These are phyloP conservation scores for Crucibulum laeve DNA, from an alignment of 768 basidiomycete genomes.

Conservation along the genomic window DNA sequence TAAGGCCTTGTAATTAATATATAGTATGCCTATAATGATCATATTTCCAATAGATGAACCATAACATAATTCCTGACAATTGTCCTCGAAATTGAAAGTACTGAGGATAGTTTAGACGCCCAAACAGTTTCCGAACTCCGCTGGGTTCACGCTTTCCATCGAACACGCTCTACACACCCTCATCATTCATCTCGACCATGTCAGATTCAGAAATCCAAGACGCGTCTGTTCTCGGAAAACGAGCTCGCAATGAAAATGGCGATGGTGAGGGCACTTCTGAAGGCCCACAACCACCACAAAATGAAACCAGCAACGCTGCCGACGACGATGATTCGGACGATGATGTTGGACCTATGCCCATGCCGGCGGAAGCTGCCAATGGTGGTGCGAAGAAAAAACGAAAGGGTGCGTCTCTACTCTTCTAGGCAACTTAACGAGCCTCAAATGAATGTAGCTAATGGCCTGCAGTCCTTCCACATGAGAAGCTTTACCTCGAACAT, in stretches of 20 bases:
- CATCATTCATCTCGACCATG: constrained; percentile 20
- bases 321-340: constrained; percentile 59
- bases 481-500: constrained; percentile 88
- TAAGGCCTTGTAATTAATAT: neutral
- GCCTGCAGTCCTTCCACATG: constrained; percentile 83
- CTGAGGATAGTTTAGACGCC: neutral
- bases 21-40: too few relatives aligned
- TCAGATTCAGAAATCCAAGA: constrained; percentile 41
- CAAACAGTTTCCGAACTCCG: constrained; percentile 3
- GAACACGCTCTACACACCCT: too few relatives aligned
- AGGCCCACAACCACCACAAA: constrained; percentile 13
- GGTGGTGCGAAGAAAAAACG: constrained; percentile 67
- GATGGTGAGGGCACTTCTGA: constrained; percentile 16
- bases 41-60: too few relatives aligned
- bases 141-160: neutral
- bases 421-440: neutral
- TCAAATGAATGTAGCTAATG: constrained; percentile 1
- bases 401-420: constrained; percentile 53
- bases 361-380: constrained; percentile 47
- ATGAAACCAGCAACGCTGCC: constrained; percentile 17
- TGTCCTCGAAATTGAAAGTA: neutral
- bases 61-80: too few relatives aligned
- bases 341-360: constrained; percentile 88
- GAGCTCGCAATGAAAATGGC: constrained; percentile 36
- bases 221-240: constrained; percentile 60